Conservation (phyloP, 2,329 filamentous ascomycete genomes). For the Arthrobotrys megalospora region DNA sequence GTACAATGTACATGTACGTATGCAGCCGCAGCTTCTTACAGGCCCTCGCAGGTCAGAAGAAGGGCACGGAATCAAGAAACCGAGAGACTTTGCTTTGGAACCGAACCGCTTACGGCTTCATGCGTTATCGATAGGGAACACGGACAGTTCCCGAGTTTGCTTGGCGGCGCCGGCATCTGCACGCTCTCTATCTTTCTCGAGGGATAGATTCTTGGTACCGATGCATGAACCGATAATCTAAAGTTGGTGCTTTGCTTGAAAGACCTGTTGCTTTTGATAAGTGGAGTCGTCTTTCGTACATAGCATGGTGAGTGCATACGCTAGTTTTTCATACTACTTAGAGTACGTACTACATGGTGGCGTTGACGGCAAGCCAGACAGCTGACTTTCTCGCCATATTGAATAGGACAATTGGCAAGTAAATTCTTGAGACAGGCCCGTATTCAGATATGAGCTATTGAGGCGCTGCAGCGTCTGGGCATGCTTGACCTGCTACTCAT, state of each 20-base stretch:
- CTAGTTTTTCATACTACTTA: constrained; percentile 14
- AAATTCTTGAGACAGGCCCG: constrained; percentile 3
- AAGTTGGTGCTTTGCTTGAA: neutral
- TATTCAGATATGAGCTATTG: constrained; percentile 9
- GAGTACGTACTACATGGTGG: constrained; percentile 22
- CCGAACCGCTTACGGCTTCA: constrained; percentile 35
- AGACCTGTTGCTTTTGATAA: neutral
- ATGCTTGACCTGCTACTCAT: constrained; percentile 4
- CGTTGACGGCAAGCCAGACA: constrained; percentile 15
- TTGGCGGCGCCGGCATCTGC: constrained; percentile 20
- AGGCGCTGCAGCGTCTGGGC: neutral
- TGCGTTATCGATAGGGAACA: constrained; percentile 50
- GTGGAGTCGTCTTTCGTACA: neutral
- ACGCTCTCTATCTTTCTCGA: neutral
- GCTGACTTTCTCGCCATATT: constrained; percentile 26
- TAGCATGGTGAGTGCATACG: constrained; percentile 7
- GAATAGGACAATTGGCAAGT: constrained; percentile 8
- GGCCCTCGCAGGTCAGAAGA: constrained; percentile 6
- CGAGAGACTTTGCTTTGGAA: constrained; percentile 24
- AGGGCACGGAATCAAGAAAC: constrained; percentile 25
- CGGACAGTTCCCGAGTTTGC: constrained; percentile 28
- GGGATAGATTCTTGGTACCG: constrained; percentile 20
- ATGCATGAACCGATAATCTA: constrained; percentile 27
- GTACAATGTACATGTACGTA: constrained; percentile 9
- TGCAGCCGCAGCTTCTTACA: constrained; percentile 8